Base-by-base conservation (phyloP, 768 basidiomycete species). In the Antrodiella citrinella region DNA sequence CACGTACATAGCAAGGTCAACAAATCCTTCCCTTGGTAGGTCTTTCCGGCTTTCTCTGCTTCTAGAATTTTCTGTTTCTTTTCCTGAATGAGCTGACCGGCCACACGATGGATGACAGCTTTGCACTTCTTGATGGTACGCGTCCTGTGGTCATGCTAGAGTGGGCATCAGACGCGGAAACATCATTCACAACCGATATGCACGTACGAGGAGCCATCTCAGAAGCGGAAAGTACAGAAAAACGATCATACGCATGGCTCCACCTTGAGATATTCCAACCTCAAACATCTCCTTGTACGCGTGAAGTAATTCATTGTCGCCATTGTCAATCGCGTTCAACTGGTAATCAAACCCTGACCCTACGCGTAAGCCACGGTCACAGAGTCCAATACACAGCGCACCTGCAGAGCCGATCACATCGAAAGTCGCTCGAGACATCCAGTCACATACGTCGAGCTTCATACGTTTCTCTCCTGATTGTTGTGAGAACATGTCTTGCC, bases 381-480 rank as follows among this genome's bases (percentile, higher is more conserved):
- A 50, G n/a, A n/a, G n/a, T n/a, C n/a, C n/a, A n/a, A n/a, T n/a
- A n/a, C n/a, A n/a, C n/a, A 4, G 19, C 19, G 20, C 49, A 88
- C 87, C 88, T 39, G 91, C 88, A n/a, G 89, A 64, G 1, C 91
- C 93, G 57, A 96, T 91, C 41, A 94, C 83, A 63, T 95, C 93
- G 59, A 96, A 87, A 0, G 91, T 91, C 7, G 84, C 82, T 40
- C 90, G 76, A 54, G 82, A 86, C 26, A 93, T 66, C 85, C 86
- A 94, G 56, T 78, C 80, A 60, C 79, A 82, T 4, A 93, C 78
- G 58, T 96, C 89, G 21, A 96, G 61, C 58, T 59, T 73, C 52
- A 62, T 58, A 4, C 59, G 70, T 5, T 59, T 51, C 10, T 25
- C 50, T 18, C 44, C 43, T 9, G 38, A 50, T 7, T 53, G 50